A percentile compares a stretch with the other conserved stretches of the same genome.
phyloP scores from a whole-genome alignment of 2,329 filamentous ascomycete species.

The Fusarium sublunatum region DNA sequence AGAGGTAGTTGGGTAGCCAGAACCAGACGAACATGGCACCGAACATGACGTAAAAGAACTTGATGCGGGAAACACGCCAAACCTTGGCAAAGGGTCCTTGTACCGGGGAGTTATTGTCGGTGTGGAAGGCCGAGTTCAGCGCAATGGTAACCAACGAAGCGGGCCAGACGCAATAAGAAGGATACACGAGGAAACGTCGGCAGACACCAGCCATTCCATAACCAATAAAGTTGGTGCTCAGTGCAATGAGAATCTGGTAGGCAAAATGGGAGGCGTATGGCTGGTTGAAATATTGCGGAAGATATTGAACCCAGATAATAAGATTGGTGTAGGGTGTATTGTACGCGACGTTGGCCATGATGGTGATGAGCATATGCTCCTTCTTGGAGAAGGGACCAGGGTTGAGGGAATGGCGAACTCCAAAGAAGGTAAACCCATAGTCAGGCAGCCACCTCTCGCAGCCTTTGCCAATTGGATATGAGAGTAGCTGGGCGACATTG shows the following conservation, averaged over 20 bases:
- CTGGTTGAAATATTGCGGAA: conserved; percentile 66
- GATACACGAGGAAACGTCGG: conserved; percentile 66
- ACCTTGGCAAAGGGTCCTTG: conserved; percentile 57
- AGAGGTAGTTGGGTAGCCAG: conserved; percentile 68
- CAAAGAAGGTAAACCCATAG: conserved; percentile 59
- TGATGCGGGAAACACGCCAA: conserved; percentile 61
- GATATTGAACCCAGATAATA: conserved; percentile 65
- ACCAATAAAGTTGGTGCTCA: conserved; percentile 69
- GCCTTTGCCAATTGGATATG: conserved; percentile 65
- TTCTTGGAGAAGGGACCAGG: conserved; percentile 69
- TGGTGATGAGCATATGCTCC: conserved; percentile 70
- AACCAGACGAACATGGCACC: conserved; percentile 67
- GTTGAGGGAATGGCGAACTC: conserved; percentile 62
- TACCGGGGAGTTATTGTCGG: conserved; percentile 54
- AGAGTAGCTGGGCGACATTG: conserved; percentile 67
- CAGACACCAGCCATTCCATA: conserved; percentile 68
- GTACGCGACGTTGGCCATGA: conserved; percentile 70
- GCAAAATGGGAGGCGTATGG: conserved; percentile 62
- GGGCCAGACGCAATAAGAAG: conserved; percentile 68
- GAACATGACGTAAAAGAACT: conserved; percentile 64
- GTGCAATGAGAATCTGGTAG: conserved; percentile 66
- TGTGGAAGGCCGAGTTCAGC: conserved; percentile 65
- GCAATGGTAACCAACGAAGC: conserved; percentile 66
- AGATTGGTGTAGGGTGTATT: conserved; percentile 65
- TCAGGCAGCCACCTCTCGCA: conserved; percentile 64